These are phyloP conservation scores for Plasmodium gallinaceum DNA, from an alignment of 169 alveolate species.

Conservation along the genomic window DNA sequence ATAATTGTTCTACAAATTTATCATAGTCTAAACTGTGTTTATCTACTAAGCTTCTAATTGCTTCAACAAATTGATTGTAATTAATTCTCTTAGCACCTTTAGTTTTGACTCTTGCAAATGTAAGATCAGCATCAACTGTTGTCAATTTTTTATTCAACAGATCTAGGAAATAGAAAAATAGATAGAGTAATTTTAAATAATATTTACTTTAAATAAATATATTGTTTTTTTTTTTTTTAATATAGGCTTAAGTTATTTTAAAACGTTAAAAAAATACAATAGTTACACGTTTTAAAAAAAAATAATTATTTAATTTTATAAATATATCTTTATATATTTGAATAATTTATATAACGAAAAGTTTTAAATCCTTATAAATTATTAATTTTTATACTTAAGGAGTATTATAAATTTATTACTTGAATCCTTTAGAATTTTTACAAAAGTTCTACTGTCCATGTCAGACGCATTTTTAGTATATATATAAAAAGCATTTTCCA, in stretches of 20 bases:
- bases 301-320: neutral
- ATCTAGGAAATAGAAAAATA: slow-evolving; percentile 35
- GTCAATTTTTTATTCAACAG: slow-evolving; percentile 86
- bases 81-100: slow-evolving; percentile 84
- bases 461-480: slow-evolving; percentile 86
- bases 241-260: neutral
- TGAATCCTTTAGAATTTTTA: slow-evolving; percentile 87
- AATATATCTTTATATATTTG: neutral
- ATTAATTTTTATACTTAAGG: neutral
- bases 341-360: neutral
- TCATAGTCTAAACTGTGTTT: slow-evolving; percentile 77
- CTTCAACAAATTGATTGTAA: slow-evolving; percentile 81
- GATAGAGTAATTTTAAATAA: neutral
- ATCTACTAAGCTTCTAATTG: slow-evolving; percentile 81
- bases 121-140: slow-evolving; percentile 88
- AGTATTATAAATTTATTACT: slow-evolving; percentile 38
- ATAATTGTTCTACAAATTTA: slow-evolving; percentile 58
- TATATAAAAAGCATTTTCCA: slow-evolving; percentile 82
- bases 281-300: neutral
- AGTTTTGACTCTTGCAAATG: slow-evolving; percentile 87
- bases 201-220: neutral
- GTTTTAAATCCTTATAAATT: neutral
- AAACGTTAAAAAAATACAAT: neutral
- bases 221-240: neutral
- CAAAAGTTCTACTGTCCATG: slow-evolving; percentile 89